Evolutionary conservation across 2,329 filamentous ascomycete species (phyloP).

Genomic region (Ceratocystis alfenasii): DNA sequence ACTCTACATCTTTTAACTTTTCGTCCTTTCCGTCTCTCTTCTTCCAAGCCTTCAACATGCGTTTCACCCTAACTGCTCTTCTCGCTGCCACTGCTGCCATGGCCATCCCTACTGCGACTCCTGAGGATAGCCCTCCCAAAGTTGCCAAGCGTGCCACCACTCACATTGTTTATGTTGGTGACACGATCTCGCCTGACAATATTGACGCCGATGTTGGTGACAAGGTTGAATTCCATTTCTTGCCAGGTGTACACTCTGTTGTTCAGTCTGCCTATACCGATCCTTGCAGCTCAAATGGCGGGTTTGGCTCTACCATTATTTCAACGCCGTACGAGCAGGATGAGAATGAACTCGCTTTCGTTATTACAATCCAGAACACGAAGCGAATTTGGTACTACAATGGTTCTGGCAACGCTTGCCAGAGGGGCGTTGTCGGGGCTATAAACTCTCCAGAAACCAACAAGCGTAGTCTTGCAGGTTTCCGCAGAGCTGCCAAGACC

Average conservation of each 20-base stretch:
- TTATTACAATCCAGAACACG: too few species aligned
- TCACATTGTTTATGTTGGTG: neutral
- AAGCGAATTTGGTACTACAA: too few species aligned
- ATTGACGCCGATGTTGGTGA: neutral
- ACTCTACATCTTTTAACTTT: too few species aligned
- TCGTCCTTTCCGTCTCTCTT: too few species aligned
- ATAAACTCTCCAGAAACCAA: too few species aligned
- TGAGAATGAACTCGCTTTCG: too few species aligned
- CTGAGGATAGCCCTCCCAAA: neutral
- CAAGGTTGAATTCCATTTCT: neutral
- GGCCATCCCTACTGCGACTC: neutral
- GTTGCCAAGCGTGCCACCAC: neutral
- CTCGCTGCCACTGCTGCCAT: neutral
- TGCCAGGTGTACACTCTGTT: neutral
- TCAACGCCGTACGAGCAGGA: too few species aligned
- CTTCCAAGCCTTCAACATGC: neutral
- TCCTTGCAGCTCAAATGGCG: conserved; percentile 32
- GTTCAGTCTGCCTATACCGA: conserved; percentile 28
- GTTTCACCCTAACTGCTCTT: neutral
- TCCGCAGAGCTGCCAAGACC: too few species aligned
- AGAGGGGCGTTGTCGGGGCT: too few species aligned
- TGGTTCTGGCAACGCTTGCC: too few species aligned
- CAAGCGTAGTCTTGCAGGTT: too few species aligned
- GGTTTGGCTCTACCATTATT: neutral
- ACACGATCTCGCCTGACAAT: neutral